phyloP scores from a whole-genome alignment of 2,329 filamentous ascomycete genomes.

The Xylariaceae sp. region DNA sequence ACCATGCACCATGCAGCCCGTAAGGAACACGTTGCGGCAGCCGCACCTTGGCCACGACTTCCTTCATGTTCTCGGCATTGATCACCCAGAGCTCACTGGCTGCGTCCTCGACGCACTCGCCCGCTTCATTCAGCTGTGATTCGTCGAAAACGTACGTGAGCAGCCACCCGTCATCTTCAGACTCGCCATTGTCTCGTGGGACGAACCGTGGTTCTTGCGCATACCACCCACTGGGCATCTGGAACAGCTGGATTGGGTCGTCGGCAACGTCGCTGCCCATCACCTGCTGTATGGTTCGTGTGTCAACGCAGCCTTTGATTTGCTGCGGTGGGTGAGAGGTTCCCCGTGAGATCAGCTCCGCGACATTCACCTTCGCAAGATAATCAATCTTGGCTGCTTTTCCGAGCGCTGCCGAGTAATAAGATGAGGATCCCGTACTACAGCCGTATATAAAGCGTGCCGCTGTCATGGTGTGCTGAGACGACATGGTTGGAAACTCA shows the following conservation, averaged over 20 bases:
- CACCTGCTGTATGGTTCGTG: constrained; percentile 51
- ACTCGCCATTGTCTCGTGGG: constrained; percentile 36
- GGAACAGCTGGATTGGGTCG: constrained; percentile 61
- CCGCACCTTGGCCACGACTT: constrained; percentile 55
- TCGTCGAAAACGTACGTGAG: constrained; percentile 71
- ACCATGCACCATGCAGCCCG: constrained; percentile 65
- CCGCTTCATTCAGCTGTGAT: constrained; percentile 53
- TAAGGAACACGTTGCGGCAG: constrained; percentile 69
- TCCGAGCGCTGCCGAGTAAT: constrained; percentile 59
- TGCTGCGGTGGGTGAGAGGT: constrained; percentile 41
- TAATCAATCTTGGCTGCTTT: constrained; percentile 65
- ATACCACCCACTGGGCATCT: constrained; percentile 58
- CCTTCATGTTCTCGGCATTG: constrained; percentile 60
- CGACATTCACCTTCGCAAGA: constrained; percentile 60
- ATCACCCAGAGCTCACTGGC: constrained; percentile 67
- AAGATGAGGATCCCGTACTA: constrained; percentile 52
- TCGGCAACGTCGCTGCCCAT: constrained; percentile 41
- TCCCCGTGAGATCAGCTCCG: constrained; percentile 52
- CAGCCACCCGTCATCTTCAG: constrained; percentile 66
- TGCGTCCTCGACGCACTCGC: constrained; percentile 43
- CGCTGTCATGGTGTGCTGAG: constrained; percentile 52
- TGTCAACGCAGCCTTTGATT: constrained; percentile 63
- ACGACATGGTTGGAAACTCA: constrained; percentile 63
- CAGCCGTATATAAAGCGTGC: constrained; percentile 67
- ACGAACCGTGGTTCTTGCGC: constrained; percentile 69